Conservation (phyloP, 139 green algal species). For the Desmodesmus armatus region DNA sequence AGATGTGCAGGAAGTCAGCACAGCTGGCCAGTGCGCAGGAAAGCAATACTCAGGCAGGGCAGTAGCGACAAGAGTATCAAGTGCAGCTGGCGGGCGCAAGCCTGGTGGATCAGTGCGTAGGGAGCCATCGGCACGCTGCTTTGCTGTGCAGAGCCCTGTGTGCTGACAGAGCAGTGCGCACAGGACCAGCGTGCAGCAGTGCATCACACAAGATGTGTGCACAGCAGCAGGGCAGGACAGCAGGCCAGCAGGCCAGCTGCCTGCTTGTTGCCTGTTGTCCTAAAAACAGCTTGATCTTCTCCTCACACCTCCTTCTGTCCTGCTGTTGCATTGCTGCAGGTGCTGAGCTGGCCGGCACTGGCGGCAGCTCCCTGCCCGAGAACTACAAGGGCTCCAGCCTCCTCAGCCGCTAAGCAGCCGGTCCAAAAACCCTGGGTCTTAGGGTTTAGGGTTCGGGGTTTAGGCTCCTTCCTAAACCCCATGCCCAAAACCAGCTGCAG, state of each 20-base stretch:
- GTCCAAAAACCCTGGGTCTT: neutral
- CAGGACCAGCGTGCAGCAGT: too few relatives aligned
- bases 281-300: neutral
- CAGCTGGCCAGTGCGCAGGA: neutral
- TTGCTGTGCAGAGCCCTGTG: too few relatives aligned
- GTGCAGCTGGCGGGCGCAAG: too few relatives aligned
- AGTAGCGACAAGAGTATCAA: too few relatives aligned
- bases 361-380: conserved; percentile 83
- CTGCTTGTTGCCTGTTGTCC: neutral
- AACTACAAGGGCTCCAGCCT: conserved; percentile 41
- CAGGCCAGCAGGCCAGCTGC: too few relatives aligned
- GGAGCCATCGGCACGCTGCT: too few relatives aligned
- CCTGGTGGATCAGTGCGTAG: too few relatives aligned
- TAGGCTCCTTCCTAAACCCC: neutral
- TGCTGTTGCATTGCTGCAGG: conserved; percentile 38
- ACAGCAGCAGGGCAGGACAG: too few relatives aligned
- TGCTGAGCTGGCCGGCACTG: conserved; percentile 85
- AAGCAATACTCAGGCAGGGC: too few relatives aligned
- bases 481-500: too few relatives aligned
- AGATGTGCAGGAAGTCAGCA: neutral
- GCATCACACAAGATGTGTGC: neutral
- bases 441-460: neutral
- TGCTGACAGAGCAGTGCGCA: too few relatives aligned
- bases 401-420: too few relatives aligned
- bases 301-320: neutral